Conservation (phyloP, 2,329 filamentous ascomycete species). For the Trichoderma endophyticum region DNA sequence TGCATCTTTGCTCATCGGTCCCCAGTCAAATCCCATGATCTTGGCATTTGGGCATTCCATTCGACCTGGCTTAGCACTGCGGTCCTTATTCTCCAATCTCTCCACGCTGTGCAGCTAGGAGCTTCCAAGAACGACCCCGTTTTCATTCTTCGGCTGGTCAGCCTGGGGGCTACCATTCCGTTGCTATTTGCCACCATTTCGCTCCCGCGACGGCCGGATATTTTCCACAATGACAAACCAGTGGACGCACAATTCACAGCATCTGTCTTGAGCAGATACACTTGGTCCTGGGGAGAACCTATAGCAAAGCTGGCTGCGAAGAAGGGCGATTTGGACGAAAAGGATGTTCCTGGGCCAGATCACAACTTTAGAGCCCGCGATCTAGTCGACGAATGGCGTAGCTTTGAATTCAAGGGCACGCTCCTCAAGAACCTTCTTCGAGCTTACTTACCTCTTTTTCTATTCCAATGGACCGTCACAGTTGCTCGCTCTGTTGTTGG, state of each 20-base stretch:
- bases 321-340: conserved; percentile 59
- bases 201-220: conserved; percentile 65
- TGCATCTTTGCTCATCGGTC: conserved; percentile 48
- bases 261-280: conserved; percentile 59
- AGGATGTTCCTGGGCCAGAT: conserved; percentile 61
- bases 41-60: conserved; percentile 51
- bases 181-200: conserved; percentile 49
- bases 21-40: conserved; percentile 50
- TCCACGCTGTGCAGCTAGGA: conserved; percentile 32
- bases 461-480: conserved; percentile 58
- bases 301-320: conserved; percentile 54
- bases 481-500: conserved; percentile 54
- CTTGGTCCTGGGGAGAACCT: conserved; percentile 60
- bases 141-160: conserved; percentile 45
- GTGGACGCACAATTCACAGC: conserved; percentile 64
- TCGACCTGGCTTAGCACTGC: conserved; percentile 45
- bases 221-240: conserved; percentile 55
- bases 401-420: conserved; percentile 42
- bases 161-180: conserved; percentile 44
- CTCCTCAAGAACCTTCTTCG: conserved; percentile 60
- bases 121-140: conserved; percentile 37
- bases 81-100: conserved; percentile 45
- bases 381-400: conserved; percentile 49
- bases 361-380: conserved; percentile 51
- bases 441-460: conserved; percentile 55